phyloP scores from a whole-genome alignment of 179 eudicot species.

The Vitellaria paradoxa region DNA sequence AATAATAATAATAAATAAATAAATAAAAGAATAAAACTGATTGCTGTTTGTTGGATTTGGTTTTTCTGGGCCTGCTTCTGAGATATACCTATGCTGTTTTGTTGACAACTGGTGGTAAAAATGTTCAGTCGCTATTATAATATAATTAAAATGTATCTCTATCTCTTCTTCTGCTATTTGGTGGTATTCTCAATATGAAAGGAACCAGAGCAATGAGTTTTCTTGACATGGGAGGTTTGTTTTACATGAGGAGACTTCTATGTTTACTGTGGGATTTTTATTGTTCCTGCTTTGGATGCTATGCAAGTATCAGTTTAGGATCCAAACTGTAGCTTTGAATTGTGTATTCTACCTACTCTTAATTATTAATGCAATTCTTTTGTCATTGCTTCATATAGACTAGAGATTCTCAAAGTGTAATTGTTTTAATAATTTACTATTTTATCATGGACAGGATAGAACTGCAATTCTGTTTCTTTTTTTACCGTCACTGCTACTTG shows the following conservation, averaged over 20 bases:
- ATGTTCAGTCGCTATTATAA: neutral
- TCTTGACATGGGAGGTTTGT: neutral
- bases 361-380: neutral
- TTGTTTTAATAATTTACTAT: neutral
- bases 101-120: conserved; percentile 8
- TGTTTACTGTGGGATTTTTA: neutral
- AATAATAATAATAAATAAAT: too few relatives aligned
- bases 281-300: neutral
- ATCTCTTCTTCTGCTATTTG: neutral
- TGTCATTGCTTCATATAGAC: neutral
- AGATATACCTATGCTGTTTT: neutral
- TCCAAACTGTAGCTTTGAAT: neutral
- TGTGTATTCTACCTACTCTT: neutral
- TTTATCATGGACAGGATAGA: conserved; percentile 42
- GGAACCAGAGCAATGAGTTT: neutral
- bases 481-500: conserved; percentile 46
- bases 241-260: neutral
- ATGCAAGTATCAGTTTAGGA: neutral
- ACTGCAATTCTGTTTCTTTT: conserved; percentile 47
- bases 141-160: neutral
- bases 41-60: too few relatives aligned
- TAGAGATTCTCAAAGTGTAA: neutral
- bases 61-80: neutral
- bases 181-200: neutral
- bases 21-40: too few relatives aligned